Evolutionary conservation across 345 rosid genomes (phyloP), one percentile per base, ranked within the genome.

Genomic region (Salix purpurea): DNA sequence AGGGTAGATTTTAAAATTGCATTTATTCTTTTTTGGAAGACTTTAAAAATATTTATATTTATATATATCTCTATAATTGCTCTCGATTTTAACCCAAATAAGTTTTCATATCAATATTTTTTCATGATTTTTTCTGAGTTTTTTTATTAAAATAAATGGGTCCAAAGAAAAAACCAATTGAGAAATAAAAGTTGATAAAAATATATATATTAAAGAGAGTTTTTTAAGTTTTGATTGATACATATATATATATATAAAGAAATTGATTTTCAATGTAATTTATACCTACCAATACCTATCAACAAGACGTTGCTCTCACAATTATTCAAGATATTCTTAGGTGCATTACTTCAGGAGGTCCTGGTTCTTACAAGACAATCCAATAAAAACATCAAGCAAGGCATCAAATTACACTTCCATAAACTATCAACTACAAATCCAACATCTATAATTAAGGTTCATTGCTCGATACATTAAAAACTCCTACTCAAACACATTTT

Each of bases 381-480:
- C 37, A 78, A 30, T 56, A 16, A 52, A 26, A 11, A 24, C 65
- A 68, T 58, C 0, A 73, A 78, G 69, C 37, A 56, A 78, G 50
- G 77, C 64, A 78, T 28, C 77, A 77, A 60, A 74, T 58, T n/a
- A 58, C 50, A 28, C 16, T 13, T 34, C 54, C 34, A 42, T 26
- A 24, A 50, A 66, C 13, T 1, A 74, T 18, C 64, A 36, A n/a
- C 1, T 28, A 54, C 65, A 21, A 30, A 70, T 37, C 56, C 19
- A 32, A 44, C 64, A 75, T 62, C 74, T 23, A 11, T 71, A 78
- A 81, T 80, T 74, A 67, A 76, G 76, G 72, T 70, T 81, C 72
- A 81, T 85, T 81, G 87, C 77, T 73, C 77, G 81, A 74, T 77
- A 75, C 50, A 80, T 70, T 69, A 81, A 85, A 82, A 68, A 76